A percentile compares a stretch with the other conserved stretches of the same genome.
Evolutionary conservation across 352 stramenopile genomes (phyloP).

Genomic region (Pythium utonaiense): DNA sequence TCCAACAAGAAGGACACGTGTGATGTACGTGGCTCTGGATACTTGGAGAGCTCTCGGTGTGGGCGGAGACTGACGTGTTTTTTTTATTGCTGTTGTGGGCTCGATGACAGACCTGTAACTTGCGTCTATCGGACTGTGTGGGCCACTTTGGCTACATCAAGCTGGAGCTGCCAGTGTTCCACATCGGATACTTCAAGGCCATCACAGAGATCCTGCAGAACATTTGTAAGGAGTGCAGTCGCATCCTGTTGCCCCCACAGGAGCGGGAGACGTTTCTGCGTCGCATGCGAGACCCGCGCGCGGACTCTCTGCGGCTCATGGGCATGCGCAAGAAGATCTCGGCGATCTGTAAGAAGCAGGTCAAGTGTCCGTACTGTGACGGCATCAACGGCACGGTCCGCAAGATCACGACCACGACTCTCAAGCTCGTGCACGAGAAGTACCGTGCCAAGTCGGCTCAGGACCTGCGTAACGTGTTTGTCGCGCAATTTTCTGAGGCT

Average conservation of each 20-base stretch:
- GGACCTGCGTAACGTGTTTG: slow-evolving; percentile 81
- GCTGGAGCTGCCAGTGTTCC: slow-evolving; percentile 97
- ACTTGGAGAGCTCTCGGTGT: background rate
- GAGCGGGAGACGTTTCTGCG: slow-evolving; percentile 88
- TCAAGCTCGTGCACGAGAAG: slow-evolving; percentile 98
- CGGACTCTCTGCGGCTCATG: slow-evolving; percentile 74
- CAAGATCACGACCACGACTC: slow-evolving; percentile 95
- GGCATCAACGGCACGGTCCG: slow-evolving; percentile 97
- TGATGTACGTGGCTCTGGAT: slow-evolving; percentile 54
- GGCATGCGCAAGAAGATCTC: slow-evolving; percentile 93
- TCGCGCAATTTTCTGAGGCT: slow-evolving; percentile 77
- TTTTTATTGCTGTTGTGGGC: background rate
- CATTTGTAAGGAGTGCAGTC: slow-evolving; percentile 96
- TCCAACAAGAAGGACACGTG: slow-evolving; percentile 97
- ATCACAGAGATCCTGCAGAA: slow-evolving; percentile 97
- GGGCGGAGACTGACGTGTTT: background rate
- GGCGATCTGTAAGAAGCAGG: slow-evolving; percentile 96
- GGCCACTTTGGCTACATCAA: slow-evolving; percentile 99
- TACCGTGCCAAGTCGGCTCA: slow-evolving; percentile 90
- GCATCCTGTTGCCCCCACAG: slow-evolving; percentile 90
- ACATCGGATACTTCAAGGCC: slow-evolving; percentile 99
- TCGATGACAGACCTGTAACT: slow-evolving; percentile 64
- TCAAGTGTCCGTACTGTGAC: slow-evolving; percentile 94
- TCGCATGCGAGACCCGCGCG: slow-evolving; percentile 84
- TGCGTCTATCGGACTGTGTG: slow-evolving; percentile 96